Conservation (phyloP, 176 grass and related monocot species). For the Oryza brachyantha region DNA sequence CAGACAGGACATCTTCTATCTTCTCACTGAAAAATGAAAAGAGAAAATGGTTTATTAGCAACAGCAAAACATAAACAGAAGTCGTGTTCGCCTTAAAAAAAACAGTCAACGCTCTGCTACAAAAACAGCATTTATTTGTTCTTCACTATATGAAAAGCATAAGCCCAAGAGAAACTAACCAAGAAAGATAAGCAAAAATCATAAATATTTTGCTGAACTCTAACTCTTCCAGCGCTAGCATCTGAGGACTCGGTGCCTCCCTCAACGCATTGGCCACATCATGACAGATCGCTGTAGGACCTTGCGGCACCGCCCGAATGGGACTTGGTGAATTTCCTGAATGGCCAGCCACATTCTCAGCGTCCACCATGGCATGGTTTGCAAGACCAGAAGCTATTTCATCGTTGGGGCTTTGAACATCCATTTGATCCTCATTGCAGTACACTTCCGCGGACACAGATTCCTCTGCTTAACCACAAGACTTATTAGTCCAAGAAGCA, state of each 20-base stretch:
- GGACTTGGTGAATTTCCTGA: slow-evolving; percentile 8
- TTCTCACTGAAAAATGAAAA: slow-evolving; percentile 49
- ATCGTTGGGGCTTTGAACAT: slow-evolving; percentile 7
- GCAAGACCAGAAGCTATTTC: not conserved
- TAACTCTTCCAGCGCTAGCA: slow-evolving; percentile 50
- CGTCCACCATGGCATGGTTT: not conserved
- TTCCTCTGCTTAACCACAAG: slow-evolving; percentile 27
- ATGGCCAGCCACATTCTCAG: not conserved
- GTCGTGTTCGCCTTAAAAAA: not conserved
- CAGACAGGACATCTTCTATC: slow-evolving; percentile 42
- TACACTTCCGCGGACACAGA: slow-evolving; percentile 8
- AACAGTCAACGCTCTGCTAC: not conserved
- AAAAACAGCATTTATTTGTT: not conserved
- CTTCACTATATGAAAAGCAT: not conserved
- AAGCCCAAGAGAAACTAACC: slow-evolving; percentile 35
- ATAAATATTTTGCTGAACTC: slow-evolving; percentile 45
- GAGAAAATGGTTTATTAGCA: slow-evolving; percentile 5
- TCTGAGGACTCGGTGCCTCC: slow-evolving; percentile 18
- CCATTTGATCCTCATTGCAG: not conserved
- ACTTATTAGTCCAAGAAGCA: not conserved
- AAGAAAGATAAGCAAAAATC: slow-evolving; percentile 16
- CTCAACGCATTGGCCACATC: not conserved
- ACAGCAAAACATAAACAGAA: not conserved
- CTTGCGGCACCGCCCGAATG: too few species aligned
- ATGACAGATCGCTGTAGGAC: not conserved